Conservation (phyloP, 441 rosid genomes). For the Hypseocharis bilobata region DNA sequence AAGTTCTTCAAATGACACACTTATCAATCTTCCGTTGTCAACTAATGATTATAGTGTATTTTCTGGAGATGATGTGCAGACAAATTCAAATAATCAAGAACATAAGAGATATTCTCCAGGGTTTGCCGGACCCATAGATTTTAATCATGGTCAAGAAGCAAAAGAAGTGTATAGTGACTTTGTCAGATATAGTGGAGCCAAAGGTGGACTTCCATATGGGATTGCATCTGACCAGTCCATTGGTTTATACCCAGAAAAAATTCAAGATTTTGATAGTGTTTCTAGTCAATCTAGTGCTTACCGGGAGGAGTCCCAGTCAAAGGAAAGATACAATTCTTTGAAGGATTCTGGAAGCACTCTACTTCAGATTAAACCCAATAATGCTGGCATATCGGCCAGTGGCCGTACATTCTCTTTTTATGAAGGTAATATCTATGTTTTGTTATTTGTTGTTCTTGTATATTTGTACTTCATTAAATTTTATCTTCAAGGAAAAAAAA, state of each 20-base stretch:
- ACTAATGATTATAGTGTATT: slow-evolving; percentile 29
- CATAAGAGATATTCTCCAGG: slow-evolving; percentile 26
- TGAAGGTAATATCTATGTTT: slow-evolving; percentile 28
- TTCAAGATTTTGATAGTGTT: slow-evolving; percentile 28
- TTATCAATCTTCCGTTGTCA: slow-evolving; percentile 22
- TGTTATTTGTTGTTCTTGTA: slow-evolving; percentile 9
- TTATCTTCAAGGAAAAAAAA: slow-evolving; percentile 17
- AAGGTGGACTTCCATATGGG: slow-evolving; percentile 27
- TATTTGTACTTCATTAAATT: not conserved
- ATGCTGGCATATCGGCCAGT: slow-evolving; percentile 24
- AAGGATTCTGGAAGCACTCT: slow-evolving; percentile 26
- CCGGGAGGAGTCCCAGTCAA: slow-evolving; percentile 27
- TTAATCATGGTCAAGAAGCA: slow-evolving; percentile 28
- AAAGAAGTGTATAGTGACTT: slow-evolving; percentile 32
- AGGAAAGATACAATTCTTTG: slow-evolving; percentile 30
- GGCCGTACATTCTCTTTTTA: slow-evolving; percentile 30
- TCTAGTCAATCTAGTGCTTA: slow-evolving; percentile 25
- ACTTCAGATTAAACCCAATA: slow-evolving; percentile 27
- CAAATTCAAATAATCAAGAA: slow-evolving; percentile 27
- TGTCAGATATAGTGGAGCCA: slow-evolving; percentile 22
- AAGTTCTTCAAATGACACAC: slow-evolving; percentile 24
- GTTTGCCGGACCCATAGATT: slow-evolving; percentile 26
- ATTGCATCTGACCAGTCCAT: slow-evolving; percentile 21
- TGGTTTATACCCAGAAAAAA: slow-evolving; percentile 27
- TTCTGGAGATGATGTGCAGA: slow-evolving; percentile 21